These are phyloP conservation scores for Bipolaris sorokiniana DNA, from an alignment of 2,329 filamentous ascomycete genomes.

Conservation along the genomic window DNA sequence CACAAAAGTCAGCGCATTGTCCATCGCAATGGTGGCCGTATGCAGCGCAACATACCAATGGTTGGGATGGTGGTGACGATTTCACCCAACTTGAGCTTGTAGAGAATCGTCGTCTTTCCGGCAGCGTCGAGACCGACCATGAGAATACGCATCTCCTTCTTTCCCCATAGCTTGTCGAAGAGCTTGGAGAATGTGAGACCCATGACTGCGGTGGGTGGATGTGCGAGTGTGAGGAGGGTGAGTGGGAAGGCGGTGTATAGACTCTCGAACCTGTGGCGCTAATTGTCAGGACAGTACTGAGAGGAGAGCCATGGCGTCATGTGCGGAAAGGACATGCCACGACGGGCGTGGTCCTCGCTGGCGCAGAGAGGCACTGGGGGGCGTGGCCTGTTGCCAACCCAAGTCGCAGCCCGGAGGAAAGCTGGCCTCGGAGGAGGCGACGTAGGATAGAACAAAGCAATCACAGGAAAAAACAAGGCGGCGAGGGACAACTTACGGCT, in stretches of 20 bases:
- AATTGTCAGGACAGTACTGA: conserved; percentile 25
- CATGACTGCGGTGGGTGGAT: conserved; percentile 69
- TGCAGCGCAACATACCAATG: conserved; percentile 63
- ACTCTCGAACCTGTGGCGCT: conserved; percentile 46
- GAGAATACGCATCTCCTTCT: conserved; percentile 97
- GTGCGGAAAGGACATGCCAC: conserved; percentile 14
- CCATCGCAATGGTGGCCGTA: conserved; percentile 4
- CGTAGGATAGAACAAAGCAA: conserved; percentile 22
- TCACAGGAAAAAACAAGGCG: conserved; percentile 20
- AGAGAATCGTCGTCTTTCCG: conserved; percentile 96
- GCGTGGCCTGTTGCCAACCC: conserved; percentile 37
- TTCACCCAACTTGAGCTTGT: conserved; percentile 98
- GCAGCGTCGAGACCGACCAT: conserved; percentile 98
- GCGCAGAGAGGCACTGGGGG: conserved; percentile 31
- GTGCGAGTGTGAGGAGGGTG: conserved; percentile 32
- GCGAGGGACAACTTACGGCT: conserved; percentile 42
- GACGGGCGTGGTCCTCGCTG: conserved; percentile 14
- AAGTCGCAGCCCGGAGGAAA: conserved; percentile 31
- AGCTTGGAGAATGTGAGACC: conserved; percentile 93
- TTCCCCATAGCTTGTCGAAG: conserved; percentile 98
- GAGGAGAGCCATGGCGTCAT: conserved; percentile 18
- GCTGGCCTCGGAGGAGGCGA: conserved; percentile 18
- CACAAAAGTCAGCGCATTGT: conserved; percentile 32
- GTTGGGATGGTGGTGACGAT: conserved; percentile 98
- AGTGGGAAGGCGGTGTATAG: conserved; percentile 37